Base-by-base conservation (phyloP, 75 land plant genomes). In the Selaginella moellendorffii region DNA sequence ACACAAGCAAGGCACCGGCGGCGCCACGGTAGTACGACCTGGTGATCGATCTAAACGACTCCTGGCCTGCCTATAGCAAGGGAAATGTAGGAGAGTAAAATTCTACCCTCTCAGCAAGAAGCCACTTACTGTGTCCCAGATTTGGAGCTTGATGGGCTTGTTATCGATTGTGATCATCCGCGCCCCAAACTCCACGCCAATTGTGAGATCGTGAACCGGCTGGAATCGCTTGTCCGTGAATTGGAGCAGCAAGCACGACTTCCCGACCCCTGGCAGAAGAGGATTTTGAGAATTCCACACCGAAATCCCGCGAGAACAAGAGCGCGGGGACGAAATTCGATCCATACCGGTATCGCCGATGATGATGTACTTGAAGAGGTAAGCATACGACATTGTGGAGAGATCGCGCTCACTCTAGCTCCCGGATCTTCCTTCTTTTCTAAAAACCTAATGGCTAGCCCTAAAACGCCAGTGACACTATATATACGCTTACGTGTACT, bases 181-280 rank as follows among this genome's bases (percentile, higher is more conserved):
- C 19, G 97, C 97, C 14, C 97, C 97, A 78, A 91, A 91, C 30
- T 91, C 93, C 63, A 91, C 97, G 67, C 97, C 97, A 65, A 91
- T 91, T 23, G 97, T 91, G 66, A 91, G 67, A 74, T 91, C 97
- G 69, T 91, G 97, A 24, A 91, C 97, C 9, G 97, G 97, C 71
- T 91, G 97, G 66, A 91, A 91, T 8, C 97, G 69, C 73, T 91
- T 91, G 58, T 91, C 97, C 0, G 97, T 91, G 61, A 91, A 91
- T 68, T 91, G 93, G 53, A 91, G 73, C 24, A 91, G 79, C 66
- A 91, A 87, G 64, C 97, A 91, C 65, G 97, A 91, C 71, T 91
- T 91, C 20, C 93, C 97, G 20, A 91, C 97, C 22, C 93, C 97
- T 91, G 78, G 36, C n/a, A 31, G 17, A 62, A 27, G 18, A 22